phyloP scores from a whole-genome alignment of 2,329 filamentous ascomycete genomes.

The Penicillium brevicompactum region DNA sequence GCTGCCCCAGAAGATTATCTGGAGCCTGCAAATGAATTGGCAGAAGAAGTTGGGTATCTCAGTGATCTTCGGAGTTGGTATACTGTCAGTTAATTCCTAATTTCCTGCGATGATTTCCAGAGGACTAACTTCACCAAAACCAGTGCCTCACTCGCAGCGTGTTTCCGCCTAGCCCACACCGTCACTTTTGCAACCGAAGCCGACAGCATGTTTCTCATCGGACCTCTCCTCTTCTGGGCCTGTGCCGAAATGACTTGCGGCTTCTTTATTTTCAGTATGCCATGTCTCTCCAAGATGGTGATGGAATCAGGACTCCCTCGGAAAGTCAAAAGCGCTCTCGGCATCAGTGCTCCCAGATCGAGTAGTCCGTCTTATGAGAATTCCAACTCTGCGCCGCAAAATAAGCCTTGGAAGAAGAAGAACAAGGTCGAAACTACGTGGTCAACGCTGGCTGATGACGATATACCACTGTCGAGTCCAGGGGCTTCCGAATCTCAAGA shows the following conservation, averaged over 20 bases:
- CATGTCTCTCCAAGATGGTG: constrained; percentile 44
- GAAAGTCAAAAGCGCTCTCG: constrained; percentile 4
- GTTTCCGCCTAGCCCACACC: constrained; percentile 37
- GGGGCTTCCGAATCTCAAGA: neutral
- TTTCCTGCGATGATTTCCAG: neutral
- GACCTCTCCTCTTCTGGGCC: constrained; percentile 48
- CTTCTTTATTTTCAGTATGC: constrained; percentile 47
- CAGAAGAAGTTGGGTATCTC: constrained; percentile 35
- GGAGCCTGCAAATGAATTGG: constrained; percentile 33
- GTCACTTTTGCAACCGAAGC: constrained; percentile 13
- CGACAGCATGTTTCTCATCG: constrained; percentile 40
- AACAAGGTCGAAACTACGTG: neutral
- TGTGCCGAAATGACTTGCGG: constrained; percentile 50
- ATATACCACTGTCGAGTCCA: neutral
- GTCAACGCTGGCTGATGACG: neutral
- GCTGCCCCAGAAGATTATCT: constrained; percentile 41
- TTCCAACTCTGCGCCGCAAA: neutral
- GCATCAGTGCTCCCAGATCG: neutral
- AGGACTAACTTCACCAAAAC: neutral
- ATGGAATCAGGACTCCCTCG: constrained; percentile 19
- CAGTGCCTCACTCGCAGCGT: constrained; percentile 47
- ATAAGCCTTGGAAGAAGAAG: neutral
- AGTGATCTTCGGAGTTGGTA: constrained; percentile 36
- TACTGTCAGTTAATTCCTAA: constrained; percentile 29
- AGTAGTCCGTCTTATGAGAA: neutral